phyloP scores from a whole-genome alignment of 2,329 filamentous ascomycete genomes.

The Alternaria arborescens region DNA sequence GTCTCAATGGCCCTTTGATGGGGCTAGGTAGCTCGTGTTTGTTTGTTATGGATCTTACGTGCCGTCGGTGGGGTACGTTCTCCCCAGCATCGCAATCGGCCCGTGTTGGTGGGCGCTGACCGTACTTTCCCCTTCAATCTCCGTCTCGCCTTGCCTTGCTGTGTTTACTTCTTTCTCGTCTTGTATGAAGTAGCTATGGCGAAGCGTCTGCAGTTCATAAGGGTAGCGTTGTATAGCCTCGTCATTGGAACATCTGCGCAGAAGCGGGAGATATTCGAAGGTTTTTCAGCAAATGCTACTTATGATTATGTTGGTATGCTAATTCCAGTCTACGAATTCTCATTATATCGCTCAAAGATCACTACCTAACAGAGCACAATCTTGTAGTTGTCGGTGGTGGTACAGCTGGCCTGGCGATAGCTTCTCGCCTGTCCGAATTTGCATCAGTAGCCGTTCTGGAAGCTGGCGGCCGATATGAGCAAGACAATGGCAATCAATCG shows the following conservation, averaged over 20 bases:
- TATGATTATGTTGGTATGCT: neutral
- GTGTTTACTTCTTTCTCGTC: neutral
- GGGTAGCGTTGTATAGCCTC: neutral
- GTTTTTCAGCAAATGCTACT: neutral
- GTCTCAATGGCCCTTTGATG: accelerated
- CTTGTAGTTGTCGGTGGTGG: conserved; percentile 40
- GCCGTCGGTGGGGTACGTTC: neutral
- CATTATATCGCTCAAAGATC: neutral
- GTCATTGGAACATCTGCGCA: neutral
- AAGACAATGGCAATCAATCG: conserved; percentile 40
- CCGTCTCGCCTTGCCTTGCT: neutral
- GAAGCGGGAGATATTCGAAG: neutral
- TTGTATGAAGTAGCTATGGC: neutral
- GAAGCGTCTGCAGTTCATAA: neutral
- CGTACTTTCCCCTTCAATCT: neutral
- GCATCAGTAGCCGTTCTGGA: conserved; percentile 41
- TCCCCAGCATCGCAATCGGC: neutral
- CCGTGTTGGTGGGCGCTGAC: neutral
- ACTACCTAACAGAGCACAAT: neutral
- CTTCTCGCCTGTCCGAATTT: conserved; percentile 28
- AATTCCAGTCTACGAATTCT: neutral
- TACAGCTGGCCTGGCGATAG: conserved; percentile 38
- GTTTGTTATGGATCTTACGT: neutral
- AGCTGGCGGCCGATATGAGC: conserved; percentile 37
- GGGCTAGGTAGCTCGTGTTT: neutral